Percentiles rank a stretch among this genome's conserved stretches.
These are phyloP conservation scores for Crassisporium funariophilum DNA, from an alignment of 768 basidiomycete genomes.

Conservation along the genomic window DNA sequence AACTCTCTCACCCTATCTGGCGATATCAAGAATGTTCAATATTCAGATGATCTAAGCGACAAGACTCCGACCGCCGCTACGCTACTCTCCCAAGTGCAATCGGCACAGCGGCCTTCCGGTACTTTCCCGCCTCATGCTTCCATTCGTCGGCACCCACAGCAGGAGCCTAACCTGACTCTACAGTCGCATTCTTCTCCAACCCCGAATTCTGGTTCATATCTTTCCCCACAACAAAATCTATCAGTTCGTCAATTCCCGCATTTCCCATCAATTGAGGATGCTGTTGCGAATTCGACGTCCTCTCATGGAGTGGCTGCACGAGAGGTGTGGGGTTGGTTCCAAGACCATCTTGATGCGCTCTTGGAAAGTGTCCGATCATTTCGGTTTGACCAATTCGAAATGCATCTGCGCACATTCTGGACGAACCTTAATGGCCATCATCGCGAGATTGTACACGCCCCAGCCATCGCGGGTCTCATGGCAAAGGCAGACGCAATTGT, in stretches of 20 bases:
- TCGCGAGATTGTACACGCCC: constrained; percentile 87
- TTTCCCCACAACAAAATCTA: constrained; percentile 50
- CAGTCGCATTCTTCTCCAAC: constrained; percentile 61
- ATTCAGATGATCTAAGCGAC: constrained; percentile 69
- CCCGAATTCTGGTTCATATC: constrained; percentile 46
- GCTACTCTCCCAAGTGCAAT: constrained; percentile 76
- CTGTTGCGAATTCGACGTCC: constrained; percentile 72
- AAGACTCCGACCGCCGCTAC: constrained; percentile 86
- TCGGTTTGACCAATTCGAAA: constrained; percentile 89
- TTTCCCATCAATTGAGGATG: constrained; percentile 88
- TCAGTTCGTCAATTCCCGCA: constrained; percentile 78
- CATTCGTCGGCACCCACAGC: constrained; percentile 72
- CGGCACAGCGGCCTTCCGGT: constrained; percentile 57
- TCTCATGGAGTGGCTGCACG: constrained; percentile 78
- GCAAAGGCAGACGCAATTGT: constrained; percentile 88
- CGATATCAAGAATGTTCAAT: constrained; percentile 61
- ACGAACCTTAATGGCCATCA: constrained; percentile 69
- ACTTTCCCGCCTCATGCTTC: constrained; percentile 72
- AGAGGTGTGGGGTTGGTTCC: constrained; percentile 92
- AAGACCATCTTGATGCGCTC: constrained; percentile 84
- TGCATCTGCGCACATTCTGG: constrained; percentile 88
- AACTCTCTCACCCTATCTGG: constrained; percentile 70
- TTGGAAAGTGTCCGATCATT: constrained; percentile 76
- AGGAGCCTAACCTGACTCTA: constrained; percentile 56
- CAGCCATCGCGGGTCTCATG: constrained; percentile 86